Base-by-base conservation (phyloP, 768 basidiomycete species). In the Pleurotus pulmonarius region DNA sequence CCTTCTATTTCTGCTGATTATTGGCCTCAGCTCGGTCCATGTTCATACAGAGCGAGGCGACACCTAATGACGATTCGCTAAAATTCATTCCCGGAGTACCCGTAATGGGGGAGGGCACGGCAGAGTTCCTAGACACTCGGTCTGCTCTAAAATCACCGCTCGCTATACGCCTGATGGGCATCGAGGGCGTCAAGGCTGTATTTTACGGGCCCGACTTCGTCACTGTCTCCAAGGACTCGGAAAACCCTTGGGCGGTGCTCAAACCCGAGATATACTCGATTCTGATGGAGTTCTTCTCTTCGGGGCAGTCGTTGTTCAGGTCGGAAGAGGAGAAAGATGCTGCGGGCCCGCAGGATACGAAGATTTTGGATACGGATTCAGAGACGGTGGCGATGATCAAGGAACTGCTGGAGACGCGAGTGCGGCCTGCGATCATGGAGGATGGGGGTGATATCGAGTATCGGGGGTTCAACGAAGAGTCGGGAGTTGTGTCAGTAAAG, bases 311-410 rank as follows among this genome's bases (percentile, higher is more conserved):
- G 2, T 78, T 98, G 11, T 99, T 98, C 75, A 82, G 88, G 47
- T 88, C 85, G 49, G 85, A 88, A 39, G 86, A 90, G 68, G 90
- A 92, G 46, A 75, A 80, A 56, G 90, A 88, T 59, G 82, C 80
- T 24, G 92, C 89, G 5, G 94, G 94, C 3, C 93, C 94, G 8
- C 91, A 94, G 69, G 97, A 98, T 69, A 98, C 95, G 7, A 81
- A 81, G 53, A 96, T 98, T 60, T 73, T 98, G 22, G 96, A 98
- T 63, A 91, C 88, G 3, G 97, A 99, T 69, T 89, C 90, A 18
- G 97, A 98, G 70, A 92, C 93, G 3, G 93, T 99, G 3, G 97
- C 93, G 6, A 99, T 98, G 96, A 94, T 99, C 63, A 99, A 99
- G 70, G 97, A 99, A 68, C 69, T 98, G 39, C 75, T 99, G 49